Conservation (phyloP, 768 basidiomycete species). For the Tylopilus plumbeoviolaceoides region DNA sequence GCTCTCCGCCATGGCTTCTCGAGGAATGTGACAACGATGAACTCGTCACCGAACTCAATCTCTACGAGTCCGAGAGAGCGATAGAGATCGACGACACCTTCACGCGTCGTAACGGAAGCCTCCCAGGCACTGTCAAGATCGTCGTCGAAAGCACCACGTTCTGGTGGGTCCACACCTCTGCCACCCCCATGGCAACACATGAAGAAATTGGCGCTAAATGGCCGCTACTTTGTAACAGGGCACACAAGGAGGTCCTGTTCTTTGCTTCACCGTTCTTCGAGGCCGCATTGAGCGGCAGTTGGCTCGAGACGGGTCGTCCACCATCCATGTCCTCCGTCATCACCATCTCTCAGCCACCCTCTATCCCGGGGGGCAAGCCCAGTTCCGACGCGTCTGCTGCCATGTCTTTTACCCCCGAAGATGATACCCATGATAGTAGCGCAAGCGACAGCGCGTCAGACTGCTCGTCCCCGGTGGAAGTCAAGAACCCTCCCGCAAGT, state of each 20-base stretch:
- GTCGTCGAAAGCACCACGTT: conserved; percentile 86
- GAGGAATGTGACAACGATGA: conserved; percentile 73
- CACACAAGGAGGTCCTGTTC: conserved; percentile 86
- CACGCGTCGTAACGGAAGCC: conserved; percentile 48
- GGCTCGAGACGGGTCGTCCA: conserved; percentile 85
- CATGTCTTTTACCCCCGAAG: conserved; percentile 59
- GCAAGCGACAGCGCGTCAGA: conserved; percentile 34
- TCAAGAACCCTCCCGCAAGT: conserved; percentile 34
- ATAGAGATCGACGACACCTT: conserved; percentile 85
- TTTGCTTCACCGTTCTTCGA: conserved; percentile 97
- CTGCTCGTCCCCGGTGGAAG: conserved; percentile 38
- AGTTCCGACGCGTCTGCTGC: conserved; percentile 43
- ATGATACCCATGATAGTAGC: conserved; percentile 36
- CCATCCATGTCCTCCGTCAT: conserved; percentile 78
- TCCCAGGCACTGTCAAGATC: conserved; percentile 89
- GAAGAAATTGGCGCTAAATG: not conserved
- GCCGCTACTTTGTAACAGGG: conserved; percentile 42
- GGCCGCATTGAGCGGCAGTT: conserved; percentile 84
- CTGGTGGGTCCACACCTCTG: conserved; percentile 55
- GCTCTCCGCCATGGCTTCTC: conserved; percentile 75
- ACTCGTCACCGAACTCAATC: conserved; percentile 62
- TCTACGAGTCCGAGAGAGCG: conserved; percentile 61
- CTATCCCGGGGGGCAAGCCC: conserved; percentile 48
- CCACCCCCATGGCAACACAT: not conserved
- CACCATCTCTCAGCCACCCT: conserved; percentile 75